phyloP scores from a whole-genome alignment of 2,329 filamentous ascomycete species.

The Apiospora rasikravindrae region DNA sequence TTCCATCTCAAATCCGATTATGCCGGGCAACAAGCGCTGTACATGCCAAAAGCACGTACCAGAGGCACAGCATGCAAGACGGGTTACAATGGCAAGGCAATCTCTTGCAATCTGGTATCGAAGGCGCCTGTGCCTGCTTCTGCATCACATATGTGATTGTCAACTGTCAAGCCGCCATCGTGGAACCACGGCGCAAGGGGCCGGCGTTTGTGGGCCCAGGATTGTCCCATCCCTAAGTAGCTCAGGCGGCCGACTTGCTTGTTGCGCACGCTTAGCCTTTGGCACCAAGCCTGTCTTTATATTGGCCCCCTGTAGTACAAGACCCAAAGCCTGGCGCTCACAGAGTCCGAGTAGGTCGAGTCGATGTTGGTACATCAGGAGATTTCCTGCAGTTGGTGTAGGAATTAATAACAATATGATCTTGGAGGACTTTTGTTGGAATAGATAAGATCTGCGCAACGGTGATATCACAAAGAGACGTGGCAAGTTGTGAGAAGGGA shows the following conservation, averaged over 20 bases:
- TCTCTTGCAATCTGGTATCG: background rate
- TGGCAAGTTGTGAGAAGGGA: background rate
- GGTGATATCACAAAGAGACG: background rate
- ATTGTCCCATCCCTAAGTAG: background rate
- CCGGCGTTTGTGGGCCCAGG: slow-evolving; percentile 7
- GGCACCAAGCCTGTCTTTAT: background rate
- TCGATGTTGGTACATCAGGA: background rate
- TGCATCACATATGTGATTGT: slow-evolving; percentile 6
- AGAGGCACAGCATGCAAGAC: background rate
- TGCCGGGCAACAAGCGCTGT: background rate
- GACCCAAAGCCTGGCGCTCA: background rate
- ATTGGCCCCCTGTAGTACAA: background rate
- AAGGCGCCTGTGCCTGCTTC: background rate
- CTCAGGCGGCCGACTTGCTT: background rate
- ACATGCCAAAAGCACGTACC: background rate
- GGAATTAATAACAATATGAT: too few relatives aligned
- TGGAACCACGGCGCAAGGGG: slow-evolving; percentile 12
- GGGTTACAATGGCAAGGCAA: background rate
- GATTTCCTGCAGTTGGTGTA: background rate
- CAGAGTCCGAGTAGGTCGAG: background rate
- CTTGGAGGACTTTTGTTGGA: background rate
- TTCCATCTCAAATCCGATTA: background rate
- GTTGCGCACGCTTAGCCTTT: background rate
- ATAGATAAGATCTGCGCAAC: background rate
- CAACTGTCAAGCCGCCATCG: slow-evolving; percentile 9